A percentile compares a stretch with the other conserved stretches of the same genome.
phyloP scores from a whole-genome alignment of 2,329 filamentous ascomycete species.

The Fusarium scirpi region DNA sequence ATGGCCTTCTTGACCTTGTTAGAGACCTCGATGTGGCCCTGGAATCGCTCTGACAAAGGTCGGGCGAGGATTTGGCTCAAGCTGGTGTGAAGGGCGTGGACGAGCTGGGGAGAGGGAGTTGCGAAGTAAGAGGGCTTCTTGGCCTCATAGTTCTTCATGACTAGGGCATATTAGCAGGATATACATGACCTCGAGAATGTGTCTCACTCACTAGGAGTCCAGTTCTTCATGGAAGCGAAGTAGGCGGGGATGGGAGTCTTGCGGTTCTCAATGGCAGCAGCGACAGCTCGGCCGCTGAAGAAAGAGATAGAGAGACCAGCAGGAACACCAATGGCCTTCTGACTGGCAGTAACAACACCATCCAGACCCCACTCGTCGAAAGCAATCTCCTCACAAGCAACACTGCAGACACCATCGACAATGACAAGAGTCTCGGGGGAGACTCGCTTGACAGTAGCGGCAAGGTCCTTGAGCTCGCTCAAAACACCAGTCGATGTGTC shows the following conservation, averaged over 20 bases:
- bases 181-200: not conserved
- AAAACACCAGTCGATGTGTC: conserved; percentile 97
- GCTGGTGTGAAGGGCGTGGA: conserved; percentile 91
- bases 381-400: conserved; percentile 93
- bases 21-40: conserved; percentile 80
- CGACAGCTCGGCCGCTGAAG: conserved; percentile 88
- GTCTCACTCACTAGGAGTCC: conserved; percentile 80
- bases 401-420: conserved; percentile 96
- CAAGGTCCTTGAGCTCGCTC: conserved; percentile 86
- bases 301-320: conserved; percentile 95
- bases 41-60: conserved; percentile 85
- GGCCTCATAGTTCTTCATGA: conserved; percentile 99
- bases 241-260: conserved; percentile 88
- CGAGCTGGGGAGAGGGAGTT: conserved; percentile 92
- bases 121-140: conserved; percentile 99
- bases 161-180: conserved; percentile 55
- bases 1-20: conserved; percentile 89
- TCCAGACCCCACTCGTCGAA: conserved; percentile 97
- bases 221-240: conserved; percentile 97
- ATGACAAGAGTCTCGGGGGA: conserved; percentile 92
- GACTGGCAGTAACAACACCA: conserved; percentile 91
- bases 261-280: conserved; percentile 77
- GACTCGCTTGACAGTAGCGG: conserved; percentile 84
- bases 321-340: conserved; percentile 96
- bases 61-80: conserved; percentile 86